Percentiles rank a stretch among this genome's conserved stretches.
Conservation (phyloP, 2,329 filamentous ascomycete genomes). For the Microascus cirrosus region DNA sequence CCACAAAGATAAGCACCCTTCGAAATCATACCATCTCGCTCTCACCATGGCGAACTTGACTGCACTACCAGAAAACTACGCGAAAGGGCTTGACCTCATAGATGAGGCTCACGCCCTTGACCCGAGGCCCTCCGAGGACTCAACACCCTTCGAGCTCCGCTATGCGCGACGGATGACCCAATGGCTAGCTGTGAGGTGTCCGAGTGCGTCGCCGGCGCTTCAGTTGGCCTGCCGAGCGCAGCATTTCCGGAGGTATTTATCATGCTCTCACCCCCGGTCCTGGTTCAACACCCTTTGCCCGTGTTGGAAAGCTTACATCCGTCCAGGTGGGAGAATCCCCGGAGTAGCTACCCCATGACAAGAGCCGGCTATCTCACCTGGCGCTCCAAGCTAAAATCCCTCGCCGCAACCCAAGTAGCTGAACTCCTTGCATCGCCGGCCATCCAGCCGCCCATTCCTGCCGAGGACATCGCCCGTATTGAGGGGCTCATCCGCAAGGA, state of each 20-base stretch:
- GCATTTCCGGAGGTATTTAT: constrained; percentile 56
- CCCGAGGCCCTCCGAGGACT: constrained; percentile 20
- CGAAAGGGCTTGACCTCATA: constrained; percentile 52
- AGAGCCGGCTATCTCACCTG: constrained; percentile 70
- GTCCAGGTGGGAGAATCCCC: constrained; percentile 64
- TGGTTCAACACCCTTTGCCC: neutral
- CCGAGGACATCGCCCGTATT: constrained; percentile 48
- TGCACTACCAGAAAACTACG: constrained; percentile 26
- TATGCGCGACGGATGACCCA: constrained; percentile 71
- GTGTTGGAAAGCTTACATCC: neutral
- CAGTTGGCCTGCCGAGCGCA: constrained; percentile 72
- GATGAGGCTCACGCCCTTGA: constrained; percentile 47
- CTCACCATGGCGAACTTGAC: constrained; percentile 1
- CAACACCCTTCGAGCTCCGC: constrained; percentile 64
- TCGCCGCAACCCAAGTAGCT: constrained; percentile 42
- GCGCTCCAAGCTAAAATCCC: constrained; percentile 63
- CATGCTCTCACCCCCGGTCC: neutral
- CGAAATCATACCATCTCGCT: neutral
- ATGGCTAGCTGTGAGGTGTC: constrained; percentile 53
- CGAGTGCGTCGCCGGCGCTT: constrained; percentile 54
- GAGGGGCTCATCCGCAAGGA: constrained; percentile 71
- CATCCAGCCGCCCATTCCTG: constrained; percentile 24
- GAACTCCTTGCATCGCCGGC: constrained; percentile 33
- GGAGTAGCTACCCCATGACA: constrained; percentile 61
- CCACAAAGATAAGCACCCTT: neutral